Evolutionary conservation across 768 basidiomycete species (phyloP).

Genomic region (Postia placenta): DNA sequence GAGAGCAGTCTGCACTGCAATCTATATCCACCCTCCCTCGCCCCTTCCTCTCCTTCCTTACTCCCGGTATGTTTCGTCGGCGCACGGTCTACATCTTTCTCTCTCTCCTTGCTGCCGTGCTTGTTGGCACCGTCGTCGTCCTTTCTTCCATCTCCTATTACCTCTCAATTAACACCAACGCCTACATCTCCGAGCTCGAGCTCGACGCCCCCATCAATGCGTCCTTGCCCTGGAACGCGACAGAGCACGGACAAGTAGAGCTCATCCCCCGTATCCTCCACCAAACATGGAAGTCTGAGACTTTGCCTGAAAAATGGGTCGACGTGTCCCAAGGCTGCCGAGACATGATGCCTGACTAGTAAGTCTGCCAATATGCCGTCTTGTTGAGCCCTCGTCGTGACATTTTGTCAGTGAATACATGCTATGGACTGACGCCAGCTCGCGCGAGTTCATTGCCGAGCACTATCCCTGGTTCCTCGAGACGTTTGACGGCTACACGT

Average conservation of each 20-base stretch:
- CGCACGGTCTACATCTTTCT: conserved; percentile 43
- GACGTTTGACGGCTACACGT: conserved; percentile 89
- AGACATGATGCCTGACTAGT: conserved; percentile 96
- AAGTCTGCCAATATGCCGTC: conserved; percentile 29
- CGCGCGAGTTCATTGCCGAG: conserved; percentile 83
- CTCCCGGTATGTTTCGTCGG: conserved; percentile 34
- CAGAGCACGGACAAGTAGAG: conserved; percentile 57
- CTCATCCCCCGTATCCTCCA: conserved; percentile 90
- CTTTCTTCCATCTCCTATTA: conserved; percentile 90
- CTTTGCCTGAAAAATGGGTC: conserved; percentile 77
- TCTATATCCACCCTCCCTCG: conserved; percentile 3
- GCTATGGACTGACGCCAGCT: conserved; percentile 92
- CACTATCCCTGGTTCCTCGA: conserved; percentile 91
- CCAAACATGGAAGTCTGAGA: conserved; percentile 97
- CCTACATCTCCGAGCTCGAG: conserved; percentile 77
- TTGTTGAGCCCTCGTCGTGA: conserved; percentile 7
- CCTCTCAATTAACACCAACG: conserved; percentile 70
- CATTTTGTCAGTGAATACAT: conserved; percentile 72
- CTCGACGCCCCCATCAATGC: conserved; percentile 50
- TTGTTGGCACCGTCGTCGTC: conserved; percentile 85
- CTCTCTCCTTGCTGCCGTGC: conserved; percentile 63
- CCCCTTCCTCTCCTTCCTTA: conserved; percentile 8
- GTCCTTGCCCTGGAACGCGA: conserved; percentile 54
- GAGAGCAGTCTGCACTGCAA: conserved; percentile 6
- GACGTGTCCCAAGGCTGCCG: conserved; percentile 77